These are phyloP conservation scores for Marchantia polymorpha DNA, from an alignment of 225 moss, liverwort and hornwort genomes.

Conservation along the genomic window DNA sequence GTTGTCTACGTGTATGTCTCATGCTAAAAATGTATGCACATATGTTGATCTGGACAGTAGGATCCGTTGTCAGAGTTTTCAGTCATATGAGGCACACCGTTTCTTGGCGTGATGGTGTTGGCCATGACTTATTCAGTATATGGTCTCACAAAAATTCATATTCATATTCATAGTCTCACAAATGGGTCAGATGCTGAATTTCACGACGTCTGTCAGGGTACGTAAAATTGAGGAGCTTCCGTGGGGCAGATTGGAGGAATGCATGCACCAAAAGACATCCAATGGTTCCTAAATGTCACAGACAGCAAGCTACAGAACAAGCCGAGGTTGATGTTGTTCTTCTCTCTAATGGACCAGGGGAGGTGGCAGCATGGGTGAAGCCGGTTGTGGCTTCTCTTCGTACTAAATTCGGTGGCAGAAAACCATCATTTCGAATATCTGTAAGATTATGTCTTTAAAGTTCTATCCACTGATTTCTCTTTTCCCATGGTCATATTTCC, in stretches of 20 bases:
- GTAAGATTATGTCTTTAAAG: slow-evolving; percentile 24
- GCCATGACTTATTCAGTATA: background rate
- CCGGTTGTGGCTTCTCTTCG: slow-evolving; percentile 63
- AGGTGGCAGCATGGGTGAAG: slow-evolving; percentile 90
- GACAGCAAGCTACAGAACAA: background rate
- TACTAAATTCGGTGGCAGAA: slow-evolving; percentile 30
- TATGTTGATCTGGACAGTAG: background rate
- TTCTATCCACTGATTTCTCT: too few species aligned
- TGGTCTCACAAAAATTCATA: background rate
- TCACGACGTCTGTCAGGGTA: background rate
- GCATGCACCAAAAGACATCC: background rate
- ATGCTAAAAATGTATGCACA: background rate
- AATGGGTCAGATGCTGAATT: background rate
- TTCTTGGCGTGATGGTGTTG: too few species aligned
- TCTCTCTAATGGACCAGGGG: slow-evolving; percentile 80
- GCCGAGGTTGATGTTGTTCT: slow-evolving; percentile 53
- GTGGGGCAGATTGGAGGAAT: background rate
- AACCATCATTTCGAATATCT: slow-evolving; percentile 58
- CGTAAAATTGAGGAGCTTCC: background rate
- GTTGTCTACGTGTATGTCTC: background rate
- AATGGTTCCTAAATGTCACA: background rate
- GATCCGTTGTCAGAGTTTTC: background rate
- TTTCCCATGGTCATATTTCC: too few species aligned
- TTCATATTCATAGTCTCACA: background rate
- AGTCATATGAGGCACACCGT: background rate